Percentiles rank a stretch among this genome's conserved stretches.
Conservation (phyloP, 1,139 yeast genomes). For the Starmera stellimalicola region DNA sequence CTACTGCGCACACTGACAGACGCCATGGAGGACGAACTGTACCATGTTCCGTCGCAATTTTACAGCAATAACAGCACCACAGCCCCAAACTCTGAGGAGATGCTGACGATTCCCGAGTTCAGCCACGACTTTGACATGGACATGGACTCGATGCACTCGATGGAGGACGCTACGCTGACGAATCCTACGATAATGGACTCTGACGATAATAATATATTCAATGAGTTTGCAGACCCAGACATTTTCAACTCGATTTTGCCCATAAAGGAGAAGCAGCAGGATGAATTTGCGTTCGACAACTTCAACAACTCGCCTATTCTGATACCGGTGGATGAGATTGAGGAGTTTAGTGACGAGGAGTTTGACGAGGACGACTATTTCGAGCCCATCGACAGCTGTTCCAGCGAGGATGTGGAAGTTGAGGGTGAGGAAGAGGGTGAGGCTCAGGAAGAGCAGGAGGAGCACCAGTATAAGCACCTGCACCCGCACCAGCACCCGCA, state of each 20-base stretch:
- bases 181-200: no score
- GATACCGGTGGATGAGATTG: constrained; percentile 25
- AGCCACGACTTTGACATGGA: constrained; percentile 5
- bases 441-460: constrained; percentile 6
- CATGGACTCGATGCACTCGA: no score
- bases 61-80: neutral
- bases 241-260: constrained; percentile 25
- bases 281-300: no score
- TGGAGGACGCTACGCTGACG: no score
- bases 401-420: constrained; percentile 3
- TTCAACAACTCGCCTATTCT: neutral
- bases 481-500: constrained; percentile 6
- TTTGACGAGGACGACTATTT: constrained; percentile 19
- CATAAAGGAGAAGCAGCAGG: no score
- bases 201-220: constrained; percentile 25
- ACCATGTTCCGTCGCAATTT: constrained; percentile 31
- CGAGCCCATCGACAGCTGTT: constrained; percentile 11
- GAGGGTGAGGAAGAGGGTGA: neutral
- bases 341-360: constrained; percentile 21
- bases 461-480: constrained; percentile 3
- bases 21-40: constrained; percentile 57
- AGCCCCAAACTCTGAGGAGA: constrained; percentile 15
- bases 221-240: constrained; percentile 28
- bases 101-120: constrained; percentile 18
- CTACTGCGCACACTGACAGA: constrained; percentile 45